Conservation (phyloP, 306 rosid genomes). For the Dicorynia guianensis region DNA sequence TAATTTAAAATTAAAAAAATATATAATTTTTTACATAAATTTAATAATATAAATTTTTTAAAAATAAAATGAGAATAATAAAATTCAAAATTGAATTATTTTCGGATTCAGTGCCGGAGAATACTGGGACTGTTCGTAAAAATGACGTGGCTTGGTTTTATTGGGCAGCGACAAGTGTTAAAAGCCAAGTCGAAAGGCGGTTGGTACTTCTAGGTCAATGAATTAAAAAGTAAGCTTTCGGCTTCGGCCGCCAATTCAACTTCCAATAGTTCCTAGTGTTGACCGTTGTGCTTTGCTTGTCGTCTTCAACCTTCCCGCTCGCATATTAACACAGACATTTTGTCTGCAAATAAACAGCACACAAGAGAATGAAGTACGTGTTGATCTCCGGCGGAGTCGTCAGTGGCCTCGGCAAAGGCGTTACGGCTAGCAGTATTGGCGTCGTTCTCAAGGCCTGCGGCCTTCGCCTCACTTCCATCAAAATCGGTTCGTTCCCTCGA, state of each 20-base stretch:
- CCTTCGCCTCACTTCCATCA: slow-evolving; percentile 95
- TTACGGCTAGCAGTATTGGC: slow-evolving; percentile 97
- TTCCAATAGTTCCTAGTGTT: too few relatives aligned
- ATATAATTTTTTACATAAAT: too few relatives aligned
- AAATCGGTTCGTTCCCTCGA: slow-evolving; percentile 67
- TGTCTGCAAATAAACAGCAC: slow-evolving; percentile 14
- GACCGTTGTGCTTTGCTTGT: not conserved
- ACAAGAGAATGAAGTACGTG: slow-evolving; percentile 83
- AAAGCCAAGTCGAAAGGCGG: too few relatives aligned
- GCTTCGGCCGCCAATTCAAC: not conserved
- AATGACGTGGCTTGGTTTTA: not conserved
- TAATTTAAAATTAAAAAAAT: too few relatives aligned
- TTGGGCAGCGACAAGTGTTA: not conserved
- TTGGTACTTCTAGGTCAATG: not conserved
- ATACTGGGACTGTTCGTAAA: too few relatives aligned
- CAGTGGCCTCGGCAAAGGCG: slow-evolving; percentile 99
- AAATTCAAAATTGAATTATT: too few relatives aligned
- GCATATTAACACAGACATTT: slow-evolving; percentile 56
- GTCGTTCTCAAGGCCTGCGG: slow-evolving; percentile 97
- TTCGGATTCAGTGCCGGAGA: too few relatives aligned
- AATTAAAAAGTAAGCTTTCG: not conserved
- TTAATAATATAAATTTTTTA: too few relatives aligned
- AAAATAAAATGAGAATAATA: too few relatives aligned
- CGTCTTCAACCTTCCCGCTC: slow-evolving; percentile 55
- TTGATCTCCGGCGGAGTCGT: slow-evolving; percentile 92